Evolutionary conservation across 2,329 filamentous ascomycete species (phyloP).

Genomic region (Escovopsis sp.): DNA sequence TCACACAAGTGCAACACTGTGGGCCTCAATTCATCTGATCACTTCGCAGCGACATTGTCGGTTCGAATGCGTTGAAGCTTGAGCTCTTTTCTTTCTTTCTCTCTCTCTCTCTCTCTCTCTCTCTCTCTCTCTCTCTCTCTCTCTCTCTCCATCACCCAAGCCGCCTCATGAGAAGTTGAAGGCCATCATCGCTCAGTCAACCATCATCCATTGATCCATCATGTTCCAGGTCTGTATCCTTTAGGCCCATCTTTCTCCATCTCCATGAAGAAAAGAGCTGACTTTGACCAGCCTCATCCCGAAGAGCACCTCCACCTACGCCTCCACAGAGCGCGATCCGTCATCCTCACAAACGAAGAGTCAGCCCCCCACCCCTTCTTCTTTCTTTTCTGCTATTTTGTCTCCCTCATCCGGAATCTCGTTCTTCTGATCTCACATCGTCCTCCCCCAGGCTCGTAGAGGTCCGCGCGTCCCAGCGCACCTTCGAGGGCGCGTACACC

Average conservation of each 20-base stretch:
- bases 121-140: neutral
- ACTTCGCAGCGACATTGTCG: too few relatives aligned
- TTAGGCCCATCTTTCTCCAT: neutral
- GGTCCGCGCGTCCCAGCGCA: conserved; percentile 85
- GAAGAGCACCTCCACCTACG: conserved; percentile 65
- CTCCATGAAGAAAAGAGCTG: neutral
- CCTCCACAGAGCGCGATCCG: conserved; percentile 68
- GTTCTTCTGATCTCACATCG: neutral
- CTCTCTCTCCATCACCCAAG: neutral
- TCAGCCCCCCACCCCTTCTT: conserved; percentile 19
- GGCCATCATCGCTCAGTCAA: neutral
- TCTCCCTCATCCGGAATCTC: too few relatives aligned
- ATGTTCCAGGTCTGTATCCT: conserved; percentile 9
- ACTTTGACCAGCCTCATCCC: conserved; percentile 40
- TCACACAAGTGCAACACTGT: too few relatives aligned
- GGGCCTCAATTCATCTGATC: too few relatives aligned
- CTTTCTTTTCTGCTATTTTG: neutral
- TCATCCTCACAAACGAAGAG: conserved; percentile 69
- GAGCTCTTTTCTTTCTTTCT: neutral
- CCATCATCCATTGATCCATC: conserved; percentile 1
- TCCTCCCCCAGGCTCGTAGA: conserved; percentile 55
- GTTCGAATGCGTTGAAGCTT: neutral
- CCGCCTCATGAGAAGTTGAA: neutral
- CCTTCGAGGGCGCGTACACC: conserved; percentile 94
- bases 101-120: neutral